Base-by-base conservation (phyloP, 768 basidiomycete species). In the Leccinum truebloodii region DNA sequence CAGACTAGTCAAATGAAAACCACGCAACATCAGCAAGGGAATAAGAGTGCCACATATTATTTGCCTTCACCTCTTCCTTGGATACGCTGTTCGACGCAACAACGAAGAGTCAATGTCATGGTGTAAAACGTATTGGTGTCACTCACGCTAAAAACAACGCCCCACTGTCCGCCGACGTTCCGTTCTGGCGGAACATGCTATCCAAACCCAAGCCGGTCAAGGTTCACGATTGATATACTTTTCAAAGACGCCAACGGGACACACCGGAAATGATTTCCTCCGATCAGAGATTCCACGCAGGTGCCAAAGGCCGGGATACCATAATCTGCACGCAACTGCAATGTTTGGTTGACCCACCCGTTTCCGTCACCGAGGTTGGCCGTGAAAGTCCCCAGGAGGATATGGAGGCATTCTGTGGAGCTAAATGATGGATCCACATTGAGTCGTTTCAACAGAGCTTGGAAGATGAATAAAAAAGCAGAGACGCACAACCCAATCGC, bases 131-230 rank as follows among this genome's bases (percentile, higher is more conserved):
- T 14, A 35, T 35, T 6, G 0, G 14, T 8, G 32, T 3, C 2
- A 73, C 83, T 65, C 69, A 86, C 83, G 83, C 84, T 20, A 86
- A 76, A 71, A 89, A 90, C 30, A 88, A 70, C 4, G 81, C 80
- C 1, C 77, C 76, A 34, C 71, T 82, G 54, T 80, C 41, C 2
- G 86, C 87, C 16, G 30, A 22, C 3, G 81, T 69, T 1, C 87
- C 87, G 62, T 88, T 84, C 70, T 89, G 87, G 46, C 78, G 79
- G 70, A 70, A 88, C 6, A 84, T 76, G 14, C 85, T 63, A 26
- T 30, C 13, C 28, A 24, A 26, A 20, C 35, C 12, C 54, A 22
- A 41, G 2, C 35, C n/a, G 22, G 22, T 49, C 48, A 49, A 12
- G 9, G 18, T 32, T 12, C 30, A 34, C 2, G 30, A 12, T 30